Conservation (phyloP, 768 basidiomycete species). For the Panaeolus cyanescens region DNA sequence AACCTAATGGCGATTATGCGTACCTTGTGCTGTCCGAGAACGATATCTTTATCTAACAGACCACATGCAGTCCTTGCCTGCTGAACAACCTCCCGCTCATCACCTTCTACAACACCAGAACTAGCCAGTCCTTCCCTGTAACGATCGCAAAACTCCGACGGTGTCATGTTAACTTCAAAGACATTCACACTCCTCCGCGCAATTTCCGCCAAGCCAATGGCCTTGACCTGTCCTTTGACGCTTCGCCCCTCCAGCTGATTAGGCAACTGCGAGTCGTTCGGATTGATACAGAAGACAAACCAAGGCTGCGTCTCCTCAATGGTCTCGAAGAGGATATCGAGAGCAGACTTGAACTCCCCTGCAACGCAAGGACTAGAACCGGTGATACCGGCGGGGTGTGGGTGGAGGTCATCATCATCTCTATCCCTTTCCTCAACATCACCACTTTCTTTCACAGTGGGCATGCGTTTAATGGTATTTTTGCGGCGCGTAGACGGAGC, state of each 20-base stretch:
- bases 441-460: conserved; percentile 46
- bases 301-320: conserved; percentile 88
- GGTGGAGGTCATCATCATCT: conserved; percentile 53
- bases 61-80: conserved; percentile 58
- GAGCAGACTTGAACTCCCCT: conserved; percentile 83
- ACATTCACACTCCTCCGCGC: conserved; percentile 63
- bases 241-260: conserved; percentile 92
- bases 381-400: conserved; percentile 25
- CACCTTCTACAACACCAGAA: conserved; percentile 60
- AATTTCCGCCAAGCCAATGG: conserved; percentile 78
- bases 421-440: conserved; percentile 53
- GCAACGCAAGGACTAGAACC: conserved; percentile 68
- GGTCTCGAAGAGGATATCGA: conserved; percentile 86
- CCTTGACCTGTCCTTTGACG: conserved; percentile 90
- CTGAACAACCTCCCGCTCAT: conserved; percentile 59
- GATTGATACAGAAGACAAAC: conserved; percentile 92
- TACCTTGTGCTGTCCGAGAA: conserved; percentile 85
- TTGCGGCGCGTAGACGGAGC: conserved; percentile 89
- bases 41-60: conserved; percentile 71
- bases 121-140: conserved; percentile 70
- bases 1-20: conserved; percentile 15
- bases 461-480: conserved; percentile 65
- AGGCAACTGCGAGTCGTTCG: conserved; percentile 93
- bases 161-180: conserved; percentile 85
- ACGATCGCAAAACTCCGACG: conserved; percentile 82